Evolutionary conservation across 768 basidiomycete genomes (phyloP).

Genomic region (Lentinula boryana): DNA sequence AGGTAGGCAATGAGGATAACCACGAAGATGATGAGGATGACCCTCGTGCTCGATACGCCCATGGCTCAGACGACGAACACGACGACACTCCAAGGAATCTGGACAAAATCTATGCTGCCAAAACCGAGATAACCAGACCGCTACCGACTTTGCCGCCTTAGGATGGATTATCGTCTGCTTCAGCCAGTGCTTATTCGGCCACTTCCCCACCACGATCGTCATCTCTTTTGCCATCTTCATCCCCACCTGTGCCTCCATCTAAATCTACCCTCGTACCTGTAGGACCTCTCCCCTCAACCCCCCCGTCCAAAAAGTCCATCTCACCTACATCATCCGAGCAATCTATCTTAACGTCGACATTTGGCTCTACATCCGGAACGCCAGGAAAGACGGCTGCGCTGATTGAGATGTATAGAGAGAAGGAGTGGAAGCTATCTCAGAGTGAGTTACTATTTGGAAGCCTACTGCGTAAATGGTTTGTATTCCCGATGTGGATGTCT

Average conservation of each 20-base stretch:
- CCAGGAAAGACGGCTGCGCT: constrained; percentile 68
- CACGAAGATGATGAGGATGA: constrained; percentile 22
- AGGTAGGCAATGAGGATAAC: constrained; percentile 17
- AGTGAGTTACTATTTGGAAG: background rate
- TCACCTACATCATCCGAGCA: background rate
- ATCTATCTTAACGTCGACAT: background rate
- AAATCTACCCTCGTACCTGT: background rate
- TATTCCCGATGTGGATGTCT: constrained; percentile 9
- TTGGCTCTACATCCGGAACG: constrained; percentile 14
- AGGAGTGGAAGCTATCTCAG: constrained; percentile 26
- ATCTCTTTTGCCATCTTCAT: background rate
- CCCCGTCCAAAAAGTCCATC: background rate
- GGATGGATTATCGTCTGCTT: background rate
- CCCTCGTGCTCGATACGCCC: constrained; percentile 10
- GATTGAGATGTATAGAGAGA: constrained; percentile 84
- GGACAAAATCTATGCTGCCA: background rate
- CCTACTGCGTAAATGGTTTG: constrained; percentile 7
- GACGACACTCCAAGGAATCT: constrained; percentile 17
- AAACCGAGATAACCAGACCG: constrained; percentile 14
- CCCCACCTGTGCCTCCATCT: background rate
- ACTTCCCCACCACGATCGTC: background rate
- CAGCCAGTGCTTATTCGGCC: background rate
- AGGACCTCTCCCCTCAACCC: background rate
- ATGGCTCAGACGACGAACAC: constrained; percentile 13
- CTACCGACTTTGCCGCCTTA: constrained; percentile 15